phyloP scores from a whole-genome alignment of 2,329 filamentous ascomycete genomes.

The Neopestalotiopsis sp. region DNA sequence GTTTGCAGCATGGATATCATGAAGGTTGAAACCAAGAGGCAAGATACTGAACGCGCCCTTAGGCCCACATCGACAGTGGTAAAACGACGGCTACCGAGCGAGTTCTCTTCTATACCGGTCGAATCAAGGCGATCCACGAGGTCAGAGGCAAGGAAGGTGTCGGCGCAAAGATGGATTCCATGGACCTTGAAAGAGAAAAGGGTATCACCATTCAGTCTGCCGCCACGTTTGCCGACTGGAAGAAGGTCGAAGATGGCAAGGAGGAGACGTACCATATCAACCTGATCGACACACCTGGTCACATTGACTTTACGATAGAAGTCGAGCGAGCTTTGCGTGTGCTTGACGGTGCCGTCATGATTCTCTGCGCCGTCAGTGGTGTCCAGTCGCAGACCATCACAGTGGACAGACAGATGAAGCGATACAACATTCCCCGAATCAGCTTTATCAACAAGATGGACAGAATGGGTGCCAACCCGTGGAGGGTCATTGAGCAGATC shows the following conservation, averaged over 20 bases:
- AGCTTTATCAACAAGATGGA: slow-evolving; percentile 99
- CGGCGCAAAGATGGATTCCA: slow-evolving; percentile 99
- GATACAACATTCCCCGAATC: slow-evolving; percentile 94
- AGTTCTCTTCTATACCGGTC: slow-evolving; percentile 96
- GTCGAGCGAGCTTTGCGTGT: slow-evolving; percentile 95
- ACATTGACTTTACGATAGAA: slow-evolving; percentile 99
- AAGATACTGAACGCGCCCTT: slow-evolving; percentile 15
- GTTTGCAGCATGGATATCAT: slow-evolving; percentile 31
- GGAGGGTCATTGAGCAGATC: slow-evolving; percentile 97
- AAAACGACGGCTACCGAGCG: slow-evolving; percentile 97
- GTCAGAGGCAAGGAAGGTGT: slow-evolving; percentile 93
- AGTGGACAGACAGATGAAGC: slow-evolving; percentile 97
- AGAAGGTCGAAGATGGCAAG: slow-evolving; percentile 81
- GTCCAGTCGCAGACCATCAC: slow-evolving; percentile 98
- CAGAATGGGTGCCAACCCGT: slow-evolving; percentile 96
- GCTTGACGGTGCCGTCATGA: slow-evolving; percentile 96
- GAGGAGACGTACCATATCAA: slow-evolving; percentile 97
- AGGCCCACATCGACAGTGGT: slow-evolving; percentile 98
- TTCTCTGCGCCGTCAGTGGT: slow-evolving; percentile 94
- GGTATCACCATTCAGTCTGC: slow-evolving; percentile 99
- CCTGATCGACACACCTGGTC: slow-evolving; percentile 96
- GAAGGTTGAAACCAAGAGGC: slow-evolving; percentile 19
- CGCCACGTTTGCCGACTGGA: slow-evolving; percentile 97
- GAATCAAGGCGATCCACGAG: slow-evolving; percentile 97
- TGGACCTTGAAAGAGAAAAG: slow-evolving; percentile 98